phyloP scores from a whole-genome alignment of 805 yeast species.

The Myxozyma udenii region DNA sequence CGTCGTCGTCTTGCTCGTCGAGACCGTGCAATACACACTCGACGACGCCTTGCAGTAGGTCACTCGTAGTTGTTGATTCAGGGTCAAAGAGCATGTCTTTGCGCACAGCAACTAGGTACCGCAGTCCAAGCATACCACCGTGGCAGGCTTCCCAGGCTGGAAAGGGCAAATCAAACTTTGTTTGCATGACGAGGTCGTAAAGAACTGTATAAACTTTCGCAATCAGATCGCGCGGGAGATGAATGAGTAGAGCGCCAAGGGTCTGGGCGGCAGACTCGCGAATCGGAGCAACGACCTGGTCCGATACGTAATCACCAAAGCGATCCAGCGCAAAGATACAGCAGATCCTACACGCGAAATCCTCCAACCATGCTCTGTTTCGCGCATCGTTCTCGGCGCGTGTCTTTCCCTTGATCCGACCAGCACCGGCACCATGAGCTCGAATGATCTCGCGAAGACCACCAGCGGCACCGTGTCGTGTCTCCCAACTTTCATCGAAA shows the following conservation, averaged over 20 bases:
- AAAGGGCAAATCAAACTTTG: slow-evolving; percentile 43
- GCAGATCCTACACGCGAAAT: slow-evolving; percentile 77
- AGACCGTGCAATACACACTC: slow-evolving; percentile 85
- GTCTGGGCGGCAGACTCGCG: slow-evolving; percentile 96
- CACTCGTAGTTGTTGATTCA: slow-evolving; percentile 41
- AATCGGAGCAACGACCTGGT: slow-evolving; percentile 97
- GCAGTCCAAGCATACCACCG: slow-evolving; percentile 92
- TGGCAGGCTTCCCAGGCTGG: slow-evolving; percentile 96
- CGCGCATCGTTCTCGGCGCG: slow-evolving; percentile 59
- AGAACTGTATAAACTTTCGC: slow-evolving; percentile 62
- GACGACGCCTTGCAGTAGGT: slow-evolving; percentile 66
- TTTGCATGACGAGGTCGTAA: slow-evolving; percentile 66
- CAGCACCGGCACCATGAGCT: slow-evolving; percentile 82
- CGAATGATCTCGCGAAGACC: slow-evolving; percentile 84
- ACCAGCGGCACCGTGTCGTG: slow-evolving; percentile 91
- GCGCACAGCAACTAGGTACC: slow-evolving; percentile 87
- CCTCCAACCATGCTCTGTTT: slow-evolving; percentile 74
- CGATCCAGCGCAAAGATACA: slow-evolving; percentile 88
- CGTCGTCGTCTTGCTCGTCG: slow-evolving; percentile 78
- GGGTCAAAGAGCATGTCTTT: slow-evolving; percentile 63
- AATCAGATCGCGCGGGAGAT: slow-evolving; percentile 59
- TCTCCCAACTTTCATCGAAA: slow-evolving; percentile 87
- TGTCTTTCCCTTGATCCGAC: slow-evolving; percentile 66
- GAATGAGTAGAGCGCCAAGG: slow-evolving; percentile 80
- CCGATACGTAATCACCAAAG: slow-evolving; percentile 95